Evolutionary conservation across 768 basidiomycete genomes (phyloP), one percentile per base, ranked within the genome.

Genomic region (Boletus rex-veris): DNA sequence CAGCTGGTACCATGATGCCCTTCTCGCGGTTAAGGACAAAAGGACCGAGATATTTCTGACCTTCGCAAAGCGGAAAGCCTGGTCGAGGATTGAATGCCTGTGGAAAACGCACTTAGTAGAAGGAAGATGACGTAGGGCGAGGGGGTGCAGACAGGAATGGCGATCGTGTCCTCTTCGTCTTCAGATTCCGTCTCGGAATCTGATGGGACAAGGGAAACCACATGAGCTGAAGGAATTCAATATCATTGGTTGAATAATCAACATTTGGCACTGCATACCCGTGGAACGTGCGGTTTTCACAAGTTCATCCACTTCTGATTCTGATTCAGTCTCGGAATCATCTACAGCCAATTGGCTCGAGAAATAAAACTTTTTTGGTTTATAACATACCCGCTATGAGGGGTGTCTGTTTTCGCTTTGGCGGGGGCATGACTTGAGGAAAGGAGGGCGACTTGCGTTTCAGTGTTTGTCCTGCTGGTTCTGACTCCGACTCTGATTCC

Each of bases 1-100:
- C 69, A 7, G 75, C 78, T 3, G 89, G 87, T 19, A 90, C 79
- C 57, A 74, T 74, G 19, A 83, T 74, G 31, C 72, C 68, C 41
- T 74, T 63, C 26, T 70, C 70, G 35, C 64, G 63, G 52, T 84
- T 81, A 11, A 92, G 74, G 28, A 81, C 62, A 18, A 86, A 58
- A 0, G 86, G 75, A 7, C 76, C 77, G 0, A 73, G 71, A 10
- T 52, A 54, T 19, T 59, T 60, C 58, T 85, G 82, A 6, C 62
- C 77, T 0, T 75, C 70, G 19, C 66, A 62, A 7, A 83, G 73
- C 6, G 75, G 73, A 52, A 88, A 84, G 7, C 74, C 75, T 4
- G 88, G 88, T 18, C 79, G 78, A 15, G 80, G 77, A 43, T 70
- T 62, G 15, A 77, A 58, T 53, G 61, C 65, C 78, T 82, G 31